Evolutionary conservation across 805 yeast species (phyloP).

Genomic region (Candida lessepsii): DNA sequence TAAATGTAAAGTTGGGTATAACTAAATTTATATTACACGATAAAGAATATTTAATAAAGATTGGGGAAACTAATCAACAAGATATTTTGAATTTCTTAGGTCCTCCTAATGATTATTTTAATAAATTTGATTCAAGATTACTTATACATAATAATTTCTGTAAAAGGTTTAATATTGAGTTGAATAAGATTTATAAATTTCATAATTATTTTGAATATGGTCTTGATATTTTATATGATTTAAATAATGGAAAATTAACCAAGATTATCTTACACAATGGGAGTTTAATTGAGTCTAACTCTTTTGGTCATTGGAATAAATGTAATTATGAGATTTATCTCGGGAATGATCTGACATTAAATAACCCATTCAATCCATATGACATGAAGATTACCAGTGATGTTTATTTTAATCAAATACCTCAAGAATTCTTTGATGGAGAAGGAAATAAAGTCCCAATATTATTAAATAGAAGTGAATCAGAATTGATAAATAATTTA

Average conservation of each 20-base stretch:
- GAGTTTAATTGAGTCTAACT: slow-evolving; percentile 46
- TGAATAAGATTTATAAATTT: slow-evolving; percentile 31
- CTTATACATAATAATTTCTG: slow-evolving; percentile 37
- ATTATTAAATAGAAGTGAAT: slow-evolving; percentile 37
- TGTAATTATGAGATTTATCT: slow-evolving; percentile 42
- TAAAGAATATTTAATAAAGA: slow-evolving; percentile 15
- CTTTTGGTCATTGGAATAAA: slow-evolving; percentile 54
- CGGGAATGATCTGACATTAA: slow-evolving; percentile 1
- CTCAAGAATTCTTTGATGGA: slow-evolving; percentile 21
- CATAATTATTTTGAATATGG: slow-evolving; percentile 60
- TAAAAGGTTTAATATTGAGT: slow-evolving; percentile 12
- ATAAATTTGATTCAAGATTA: slow-evolving; percentile 44
- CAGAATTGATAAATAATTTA: slow-evolving; percentile 35
- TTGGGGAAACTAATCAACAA: slow-evolving; percentile 51
- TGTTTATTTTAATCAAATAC: slow-evolving; percentile 33
- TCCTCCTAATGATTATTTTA: slow-evolving; percentile 54
- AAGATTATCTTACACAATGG: slow-evolving; percentile 55
- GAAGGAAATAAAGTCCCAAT: slow-evolving; percentile 24
- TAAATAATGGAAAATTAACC: slow-evolving; percentile 37
- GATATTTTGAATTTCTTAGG: slow-evolving; percentile 48
- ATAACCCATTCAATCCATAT: slow-evolving; percentile 11
- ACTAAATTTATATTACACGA: slow-evolving; percentile 20
- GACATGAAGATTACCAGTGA: slow-evolving; percentile 18
- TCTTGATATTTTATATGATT: slow-evolving; percentile 51
- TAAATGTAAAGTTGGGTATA: slow-evolving; percentile 21